phyloP scores from a whole-genome alignment of 192 early-diverging fungal species.

The Umbelopsis isabellina region DNA sequence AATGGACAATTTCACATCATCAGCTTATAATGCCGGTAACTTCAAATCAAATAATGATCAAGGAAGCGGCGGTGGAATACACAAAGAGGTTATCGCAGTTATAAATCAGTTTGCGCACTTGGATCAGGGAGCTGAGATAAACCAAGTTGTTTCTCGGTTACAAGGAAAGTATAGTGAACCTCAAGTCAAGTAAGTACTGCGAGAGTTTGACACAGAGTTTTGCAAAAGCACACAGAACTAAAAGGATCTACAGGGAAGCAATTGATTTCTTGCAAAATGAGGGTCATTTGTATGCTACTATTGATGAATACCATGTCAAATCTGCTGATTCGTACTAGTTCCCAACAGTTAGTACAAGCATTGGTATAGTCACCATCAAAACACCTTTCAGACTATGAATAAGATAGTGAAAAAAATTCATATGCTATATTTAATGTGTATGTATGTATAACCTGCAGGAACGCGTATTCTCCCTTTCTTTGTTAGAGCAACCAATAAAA shows the following conservation, averaged over 20 bases:
- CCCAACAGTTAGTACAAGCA: background rate
- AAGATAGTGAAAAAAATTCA: no score
- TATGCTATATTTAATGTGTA: no score
- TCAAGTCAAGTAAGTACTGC: background rate
- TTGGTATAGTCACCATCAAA: no score
- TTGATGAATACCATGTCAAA: conserved; percentile 70
- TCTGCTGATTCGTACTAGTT: conserved; percentile 29
- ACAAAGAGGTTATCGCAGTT: conserved; percentile 24
- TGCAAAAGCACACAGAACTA: conserved; percentile 9
- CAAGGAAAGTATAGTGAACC: conserved; percentile 28
- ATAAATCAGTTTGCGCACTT: conserved; percentile 21
- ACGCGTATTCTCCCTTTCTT: no score
- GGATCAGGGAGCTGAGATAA: conserved; percentile 52
- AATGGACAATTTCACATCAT: background rate
- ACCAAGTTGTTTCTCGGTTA: conserved; percentile 44
- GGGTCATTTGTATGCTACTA: conserved; percentile 69
- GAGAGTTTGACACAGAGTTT: background rate
- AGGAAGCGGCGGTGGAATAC: background rate
- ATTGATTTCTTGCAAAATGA: conserved; percentile 61
- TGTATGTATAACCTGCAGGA: no score
- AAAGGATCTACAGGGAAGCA: conserved; percentile 31
- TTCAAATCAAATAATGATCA: background rate
- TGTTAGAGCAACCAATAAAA: no score
- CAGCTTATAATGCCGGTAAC: conserved; percentile 8
- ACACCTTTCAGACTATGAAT: no score